Conservation (phyloP, 2,329 filamentous ascomycete species). For the Hirsutella rhossiliensis region DNA sequence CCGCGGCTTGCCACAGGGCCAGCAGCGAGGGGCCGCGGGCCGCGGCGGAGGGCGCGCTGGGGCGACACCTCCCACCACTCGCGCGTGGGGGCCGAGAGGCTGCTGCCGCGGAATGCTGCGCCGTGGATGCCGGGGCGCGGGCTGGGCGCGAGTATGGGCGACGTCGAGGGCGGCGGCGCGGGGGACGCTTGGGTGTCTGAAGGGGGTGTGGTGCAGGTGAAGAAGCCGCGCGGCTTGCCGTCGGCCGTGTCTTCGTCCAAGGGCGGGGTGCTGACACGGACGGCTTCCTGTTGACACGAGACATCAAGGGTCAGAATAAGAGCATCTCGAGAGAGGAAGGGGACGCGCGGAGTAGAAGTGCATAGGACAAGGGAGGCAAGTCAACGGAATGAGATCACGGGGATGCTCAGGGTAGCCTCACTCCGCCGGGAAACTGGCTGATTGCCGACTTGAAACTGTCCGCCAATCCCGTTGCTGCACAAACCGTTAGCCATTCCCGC, state of each 20-base stretch:
- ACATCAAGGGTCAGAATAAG: not conserved
- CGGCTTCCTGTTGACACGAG: conserved; percentile 28
- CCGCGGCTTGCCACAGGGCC: too few species aligned
- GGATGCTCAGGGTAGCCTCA: conserved; percentile 8
- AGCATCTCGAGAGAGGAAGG: not conserved
- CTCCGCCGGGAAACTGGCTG: conserved; percentile 22
- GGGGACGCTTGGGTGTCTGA: not conserved
- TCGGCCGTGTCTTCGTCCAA: conserved; percentile 25
- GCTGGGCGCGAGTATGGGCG: not conserved
- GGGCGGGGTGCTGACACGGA: conserved; percentile 34
- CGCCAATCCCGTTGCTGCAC: not conserved
- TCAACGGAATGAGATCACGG: too few species aligned
- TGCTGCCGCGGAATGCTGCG: conserved; percentile 10
- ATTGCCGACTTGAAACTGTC: conserved; percentile 5
- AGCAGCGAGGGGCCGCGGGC: not conserved
- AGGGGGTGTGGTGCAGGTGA: conserved; percentile 26
- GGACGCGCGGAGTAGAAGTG: not conserved
- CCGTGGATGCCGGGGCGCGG: not conserved
- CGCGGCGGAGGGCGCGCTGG: conserved; percentile 9
- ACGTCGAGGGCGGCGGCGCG: conserved; percentile 1
- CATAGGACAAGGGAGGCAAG: too few species aligned
- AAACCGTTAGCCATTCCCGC: too few species aligned
- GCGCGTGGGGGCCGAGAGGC: conserved; percentile 11
- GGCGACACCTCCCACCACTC: conserved; percentile 25
- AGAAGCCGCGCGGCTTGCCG: conserved; percentile 27